Percentiles rank a stretch among this genome's conserved stretches.
phyloP scores from a whole-genome alignment of 2,329 filamentous ascomycete genomes.

The Scleromitrula shiraiana region DNA sequence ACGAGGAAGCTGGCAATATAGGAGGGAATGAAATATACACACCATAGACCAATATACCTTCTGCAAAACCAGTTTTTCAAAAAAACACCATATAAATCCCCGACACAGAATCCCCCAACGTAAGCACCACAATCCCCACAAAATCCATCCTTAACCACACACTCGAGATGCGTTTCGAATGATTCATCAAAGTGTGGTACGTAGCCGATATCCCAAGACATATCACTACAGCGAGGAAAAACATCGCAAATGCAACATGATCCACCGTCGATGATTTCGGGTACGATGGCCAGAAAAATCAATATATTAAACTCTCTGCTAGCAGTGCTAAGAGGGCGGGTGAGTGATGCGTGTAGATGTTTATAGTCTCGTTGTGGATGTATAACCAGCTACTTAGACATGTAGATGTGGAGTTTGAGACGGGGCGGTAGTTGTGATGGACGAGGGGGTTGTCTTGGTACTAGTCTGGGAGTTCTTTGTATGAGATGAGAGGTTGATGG shows the following conservation, averaged over 20 bases:
- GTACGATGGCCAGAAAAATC: not conserved
- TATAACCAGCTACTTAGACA: not conserved
- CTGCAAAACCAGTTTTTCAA: slow-evolving; percentile 29
- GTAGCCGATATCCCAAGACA: slow-evolving; percentile 34
- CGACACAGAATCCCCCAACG: slow-evolving; percentile 33
- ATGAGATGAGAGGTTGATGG: not conserved
- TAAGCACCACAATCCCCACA: slow-evolving; percentile 33
- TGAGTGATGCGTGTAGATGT: not conserved
- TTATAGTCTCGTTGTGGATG: not conserved
- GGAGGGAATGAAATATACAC: not conserved
- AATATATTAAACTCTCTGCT: not conserved
- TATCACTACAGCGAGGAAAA: slow-evolving; percentile 30
- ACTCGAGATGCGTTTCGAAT: slow-evolving; percentile 23
- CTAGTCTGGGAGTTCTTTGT: not conserved
- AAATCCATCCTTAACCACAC: slow-evolving; percentile 33
- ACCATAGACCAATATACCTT: slow-evolving; percentile 32
- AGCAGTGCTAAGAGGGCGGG: not conserved
- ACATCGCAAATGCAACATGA: slow-evolving; percentile 28
- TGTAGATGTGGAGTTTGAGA: not conserved
- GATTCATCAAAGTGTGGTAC: slow-evolving; percentile 35
- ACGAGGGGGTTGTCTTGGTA: not conserved
- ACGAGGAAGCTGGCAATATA: not conserved
- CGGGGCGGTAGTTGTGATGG: not conserved
- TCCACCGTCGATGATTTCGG: not conserved
- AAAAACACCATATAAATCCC: slow-evolving; percentile 35